phyloP scores from a whole-genome alignment of 306 rosid genomes.

The Mimosa pudica region DNA sequence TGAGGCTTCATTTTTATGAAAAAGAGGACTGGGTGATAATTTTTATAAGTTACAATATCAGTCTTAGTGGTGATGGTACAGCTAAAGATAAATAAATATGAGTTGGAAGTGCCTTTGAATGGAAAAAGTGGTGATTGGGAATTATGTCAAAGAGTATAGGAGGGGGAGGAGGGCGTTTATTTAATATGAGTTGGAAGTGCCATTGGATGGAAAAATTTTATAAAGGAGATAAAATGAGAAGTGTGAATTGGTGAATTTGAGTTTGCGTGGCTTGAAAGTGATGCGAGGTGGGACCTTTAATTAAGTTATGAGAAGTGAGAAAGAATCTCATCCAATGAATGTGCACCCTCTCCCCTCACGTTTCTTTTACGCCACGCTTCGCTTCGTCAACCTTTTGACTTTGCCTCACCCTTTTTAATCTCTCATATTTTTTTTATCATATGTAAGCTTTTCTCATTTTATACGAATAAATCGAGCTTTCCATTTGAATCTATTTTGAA shows the following conservation, averaged over 20 bases:
- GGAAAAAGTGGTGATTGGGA: neutral
- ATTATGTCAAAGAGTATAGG: neutral
- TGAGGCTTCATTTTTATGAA: too few relatives aligned
- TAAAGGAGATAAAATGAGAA: neutral
- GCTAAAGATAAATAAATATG: neutral
- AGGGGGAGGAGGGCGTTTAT: neutral
- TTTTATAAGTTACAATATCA: too few relatives aligned
- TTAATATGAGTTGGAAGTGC: neutral
- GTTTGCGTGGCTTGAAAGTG: slow-evolving; percentile 48
- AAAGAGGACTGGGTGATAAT: too few relatives aligned
- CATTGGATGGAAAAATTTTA: neutral
- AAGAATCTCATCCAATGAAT: neutral
- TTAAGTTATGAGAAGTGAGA: neutral
- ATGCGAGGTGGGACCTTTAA: neutral
- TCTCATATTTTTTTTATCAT: neutral
- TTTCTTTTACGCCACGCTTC: slow-evolving; percentile 21
- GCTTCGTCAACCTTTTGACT: slow-evolving; percentile 31
- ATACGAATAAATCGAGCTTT: too few relatives aligned
- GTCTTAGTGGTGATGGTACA: neutral
- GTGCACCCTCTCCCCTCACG: slow-evolving; percentile 10
- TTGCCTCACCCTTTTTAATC: neutral
- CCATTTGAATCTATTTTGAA: neutral
- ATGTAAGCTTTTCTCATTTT: too few relatives aligned
- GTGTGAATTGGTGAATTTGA: neutral
- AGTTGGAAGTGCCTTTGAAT: too few relatives aligned